phyloP scores from a whole-genome alignment of 495 filamentous ascomycete species.

The Hypoxylon trugodes region DNA sequence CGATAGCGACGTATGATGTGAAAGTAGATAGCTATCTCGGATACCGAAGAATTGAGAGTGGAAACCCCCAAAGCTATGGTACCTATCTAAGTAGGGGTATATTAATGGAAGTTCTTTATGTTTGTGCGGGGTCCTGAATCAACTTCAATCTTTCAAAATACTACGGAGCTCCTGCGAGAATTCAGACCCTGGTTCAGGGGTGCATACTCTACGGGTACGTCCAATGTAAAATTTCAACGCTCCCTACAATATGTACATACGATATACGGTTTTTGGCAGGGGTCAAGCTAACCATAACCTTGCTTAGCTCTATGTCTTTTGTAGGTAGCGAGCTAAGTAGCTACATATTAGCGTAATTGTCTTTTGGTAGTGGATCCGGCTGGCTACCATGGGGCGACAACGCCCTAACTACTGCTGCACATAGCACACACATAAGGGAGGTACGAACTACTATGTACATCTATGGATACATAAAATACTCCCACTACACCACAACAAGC shows the following conservation, averaged over 20 bases:
- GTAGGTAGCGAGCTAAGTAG: constrained; percentile 7
- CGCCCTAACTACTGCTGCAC: background rate
- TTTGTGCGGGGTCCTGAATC: constrained; percentile 2
- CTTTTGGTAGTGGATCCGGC: background rate
- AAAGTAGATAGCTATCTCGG: background rate
- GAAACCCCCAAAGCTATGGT: no score
- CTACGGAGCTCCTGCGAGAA: constrained; percentile 12
- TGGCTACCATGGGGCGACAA: constrained; percentile 28
- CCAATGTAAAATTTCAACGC: background rate
- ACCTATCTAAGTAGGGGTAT: no score
- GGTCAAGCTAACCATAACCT: constrained; percentile 11
- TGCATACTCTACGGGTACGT: constrained; percentile 3
- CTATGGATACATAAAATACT: background rate
- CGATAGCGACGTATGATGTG: background rate
- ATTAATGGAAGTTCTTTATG: background rate
- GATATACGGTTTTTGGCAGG: constrained; percentile 7
- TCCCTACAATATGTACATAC: constrained; percentile 3
- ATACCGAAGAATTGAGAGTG: background rate
- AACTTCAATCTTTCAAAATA: background rate
- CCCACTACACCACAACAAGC: background rate
- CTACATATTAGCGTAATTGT: constrained; percentile 25
- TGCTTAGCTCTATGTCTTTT: constrained; percentile 12
- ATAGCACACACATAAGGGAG: background rate
- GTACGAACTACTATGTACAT: constrained; percentile 3
- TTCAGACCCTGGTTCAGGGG: constrained; percentile 35